These are phyloP conservation scores for Candida mesenterica DNA, from an alignment of 1,139 yeast species.

Conservation along the genomic window DNA sequence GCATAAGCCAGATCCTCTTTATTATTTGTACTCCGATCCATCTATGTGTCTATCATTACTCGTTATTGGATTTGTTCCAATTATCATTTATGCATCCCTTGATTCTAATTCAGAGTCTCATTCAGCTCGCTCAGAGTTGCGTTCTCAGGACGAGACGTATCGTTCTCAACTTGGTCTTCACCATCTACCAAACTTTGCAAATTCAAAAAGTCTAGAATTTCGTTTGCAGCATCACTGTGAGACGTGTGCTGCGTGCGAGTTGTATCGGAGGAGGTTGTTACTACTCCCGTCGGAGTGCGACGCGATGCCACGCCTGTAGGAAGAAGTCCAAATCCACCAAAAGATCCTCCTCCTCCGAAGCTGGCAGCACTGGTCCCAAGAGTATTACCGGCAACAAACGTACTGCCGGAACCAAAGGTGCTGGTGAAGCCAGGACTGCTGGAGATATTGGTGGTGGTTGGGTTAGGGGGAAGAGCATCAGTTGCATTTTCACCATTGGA, in stretches of 20 bases:
- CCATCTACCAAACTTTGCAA: conserved; percentile 22
- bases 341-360: background rate
- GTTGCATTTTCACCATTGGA: conserved; percentile 2
- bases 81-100: too few species aligned
- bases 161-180: too few species aligned
- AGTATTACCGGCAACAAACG: background rate
- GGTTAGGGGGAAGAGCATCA: background rate
- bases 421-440: conserved; percentile 3
- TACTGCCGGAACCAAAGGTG: background rate
- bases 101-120: background rate
- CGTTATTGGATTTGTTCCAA: conserved; percentile 1
- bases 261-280: conserved; percentile 24
- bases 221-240: conserved; percentile 10
- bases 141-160: too few species aligned
- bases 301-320: conserved; percentile 52
- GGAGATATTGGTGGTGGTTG: background rate
- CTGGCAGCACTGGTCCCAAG: background rate
- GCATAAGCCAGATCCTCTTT: too few species aligned
- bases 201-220: conserved; percentile 28
- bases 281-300: conserved; percentile 49
- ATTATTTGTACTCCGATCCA: background rate
- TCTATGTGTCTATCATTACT: background rate
- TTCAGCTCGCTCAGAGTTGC: too few species aligned
- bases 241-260: conserved; percentile 1
- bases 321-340: background rate